Evolutionary conservation across 306 rosid species (phyloP).

Genomic region (Datisca glomerata): DNA sequence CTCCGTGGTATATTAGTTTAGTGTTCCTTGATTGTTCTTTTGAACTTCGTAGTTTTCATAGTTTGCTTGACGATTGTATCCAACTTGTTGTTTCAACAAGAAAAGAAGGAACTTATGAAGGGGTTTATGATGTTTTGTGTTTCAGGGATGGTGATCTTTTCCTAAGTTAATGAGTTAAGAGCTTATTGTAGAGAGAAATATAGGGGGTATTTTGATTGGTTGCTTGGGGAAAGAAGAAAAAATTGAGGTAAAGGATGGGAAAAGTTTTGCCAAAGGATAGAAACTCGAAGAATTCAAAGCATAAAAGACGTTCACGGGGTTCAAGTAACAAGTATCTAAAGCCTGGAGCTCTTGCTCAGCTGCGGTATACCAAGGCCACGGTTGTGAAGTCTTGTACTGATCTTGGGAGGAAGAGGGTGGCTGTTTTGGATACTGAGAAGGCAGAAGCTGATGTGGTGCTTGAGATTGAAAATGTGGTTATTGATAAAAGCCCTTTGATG

Average conservation of each 20-base stretch:
- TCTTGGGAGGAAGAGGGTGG: conserved; percentile 58
- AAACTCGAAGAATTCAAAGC: conserved; percentile 29
- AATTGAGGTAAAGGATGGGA: conserved; percentile 36
- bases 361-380: conserved; percentile 39
- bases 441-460: conserved; percentile 8
- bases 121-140: no score
- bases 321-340: conserved; percentile 52
- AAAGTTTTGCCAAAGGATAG: conserved; percentile 46
- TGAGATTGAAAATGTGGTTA: conserved; percentile 25
- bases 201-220: not conserved
- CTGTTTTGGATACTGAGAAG: conserved; percentile 28
- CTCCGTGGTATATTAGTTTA: not conserved
- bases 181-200: conserved; percentile 1
- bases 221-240: not conserved
- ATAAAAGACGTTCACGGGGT: conserved; percentile 28
- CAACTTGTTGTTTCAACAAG: not conserved
- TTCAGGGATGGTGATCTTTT: conserved; percentile 14
- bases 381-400: conserved; percentile 43
- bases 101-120: no score
- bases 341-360: conserved; percentile 85
- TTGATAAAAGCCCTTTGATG: conserved; percentile 58
- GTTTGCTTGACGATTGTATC: not conserved
- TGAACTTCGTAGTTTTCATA: no score
- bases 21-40: not conserved
- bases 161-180: conserved; percentile 5